Percentiles rank a stretch among this genome's conserved stretches.
phyloP scores from a whole-genome alignment of 2,329 filamentous ascomycete genomes.

The Daldinia eschscholtzii region DNA sequence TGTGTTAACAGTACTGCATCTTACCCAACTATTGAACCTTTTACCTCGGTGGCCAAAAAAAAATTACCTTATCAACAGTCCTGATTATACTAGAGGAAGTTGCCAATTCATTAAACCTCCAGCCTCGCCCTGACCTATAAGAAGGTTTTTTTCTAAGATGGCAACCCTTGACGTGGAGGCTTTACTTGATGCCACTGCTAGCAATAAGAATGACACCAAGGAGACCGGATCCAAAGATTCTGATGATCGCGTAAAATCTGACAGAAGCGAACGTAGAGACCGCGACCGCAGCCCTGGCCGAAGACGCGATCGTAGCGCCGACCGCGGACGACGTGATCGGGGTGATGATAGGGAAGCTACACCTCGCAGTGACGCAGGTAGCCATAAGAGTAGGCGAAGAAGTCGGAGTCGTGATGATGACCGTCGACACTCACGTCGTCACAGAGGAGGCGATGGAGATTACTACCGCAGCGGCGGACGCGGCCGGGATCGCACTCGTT shows the following conservation, averaged over 20 bases:
- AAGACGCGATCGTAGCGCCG: conserved; percentile 63
- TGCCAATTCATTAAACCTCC: conserved; percentile 8
- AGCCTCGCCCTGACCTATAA: conserved; percentile 21
- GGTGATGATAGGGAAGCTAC: conserved; percentile 73
- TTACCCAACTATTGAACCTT: background rate
- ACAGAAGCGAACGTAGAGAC: conserved; percentile 63
- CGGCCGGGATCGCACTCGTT: conserved; percentile 75
- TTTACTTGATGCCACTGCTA: conserved; percentile 86
- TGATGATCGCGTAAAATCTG: conserved; percentile 68
- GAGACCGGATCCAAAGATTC: conserved; percentile 64
- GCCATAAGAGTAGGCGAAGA: conserved; percentile 84
- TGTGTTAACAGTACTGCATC: conserved; percentile 12
- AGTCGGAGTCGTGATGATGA: conserved; percentile 84
- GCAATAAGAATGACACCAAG: conserved; percentile 65
- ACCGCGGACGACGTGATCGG: conserved; percentile 67
- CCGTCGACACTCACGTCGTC: conserved; percentile 78
- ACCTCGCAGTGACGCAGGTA: conserved; percentile 80
- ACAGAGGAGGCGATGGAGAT: conserved; percentile 76
- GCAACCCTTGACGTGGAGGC: conserved; percentile 82
- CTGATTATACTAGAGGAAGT: conserved; percentile 4
- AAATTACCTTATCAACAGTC: background rate
- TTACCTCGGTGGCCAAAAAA: conserved; percentile 7
- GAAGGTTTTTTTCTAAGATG: conserved; percentile 54
- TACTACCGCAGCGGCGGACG: conserved; percentile 73
- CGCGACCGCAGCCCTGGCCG: conserved; percentile 61